phyloP scores from a whole-genome alignment of 805 yeast species.

The Suhomyces faveliae region DNA sequence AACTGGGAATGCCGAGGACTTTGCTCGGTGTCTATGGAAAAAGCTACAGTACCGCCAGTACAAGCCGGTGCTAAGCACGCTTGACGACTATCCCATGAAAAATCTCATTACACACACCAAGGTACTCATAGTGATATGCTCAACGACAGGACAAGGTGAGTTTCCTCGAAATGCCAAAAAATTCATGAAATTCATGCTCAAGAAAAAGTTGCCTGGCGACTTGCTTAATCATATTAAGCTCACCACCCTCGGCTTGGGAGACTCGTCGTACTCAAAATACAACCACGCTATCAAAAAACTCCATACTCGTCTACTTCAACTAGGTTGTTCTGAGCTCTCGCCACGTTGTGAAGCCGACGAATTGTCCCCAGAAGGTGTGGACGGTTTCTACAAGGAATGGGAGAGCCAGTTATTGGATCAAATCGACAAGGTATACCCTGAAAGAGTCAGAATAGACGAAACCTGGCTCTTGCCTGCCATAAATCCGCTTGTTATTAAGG shows the following conservation, averaged over 20 bases:
- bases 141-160: slow-evolving; percentile 96
- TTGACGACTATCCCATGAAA: slow-evolving; percentile 62
- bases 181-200: slow-evolving; percentile 73
- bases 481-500: slow-evolving; percentile 16
- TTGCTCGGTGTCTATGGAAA: slow-evolving; percentile 62
- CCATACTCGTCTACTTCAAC: slow-evolving; percentile 71
- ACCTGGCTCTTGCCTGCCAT: slow-evolving; percentile 27
- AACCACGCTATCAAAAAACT: slow-evolving; percentile 86
- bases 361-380: slow-evolving; percentile 72
- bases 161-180: slow-evolving; percentile 73
- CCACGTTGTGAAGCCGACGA: slow-evolving; percentile 90
- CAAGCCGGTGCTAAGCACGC: slow-evolving; percentile 45
- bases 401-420: slow-evolving; percentile 45
- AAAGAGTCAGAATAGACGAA: slow-evolving; percentile 21
- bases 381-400: slow-evolving; percentile 77
- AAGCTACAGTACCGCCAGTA: slow-evolving; percentile 55
- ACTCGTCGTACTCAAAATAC: slow-evolving; percentile 84
- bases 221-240: slow-evolving; percentile 60
- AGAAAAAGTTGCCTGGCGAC: slow-evolving; percentile 57
- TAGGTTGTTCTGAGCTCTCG: slow-evolving; percentile 75
- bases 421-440: slow-evolving; percentile 23
- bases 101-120: slow-evolving; percentile 48
- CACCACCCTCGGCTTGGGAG: slow-evolving; percentile 89
- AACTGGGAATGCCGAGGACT: slow-evolving; percentile 88
- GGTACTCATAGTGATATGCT: slow-evolving; percentile 58